phyloP scores from a whole-genome alignment of 2,329 filamentous ascomycete species.

The Pyrenophora teres region DNA sequence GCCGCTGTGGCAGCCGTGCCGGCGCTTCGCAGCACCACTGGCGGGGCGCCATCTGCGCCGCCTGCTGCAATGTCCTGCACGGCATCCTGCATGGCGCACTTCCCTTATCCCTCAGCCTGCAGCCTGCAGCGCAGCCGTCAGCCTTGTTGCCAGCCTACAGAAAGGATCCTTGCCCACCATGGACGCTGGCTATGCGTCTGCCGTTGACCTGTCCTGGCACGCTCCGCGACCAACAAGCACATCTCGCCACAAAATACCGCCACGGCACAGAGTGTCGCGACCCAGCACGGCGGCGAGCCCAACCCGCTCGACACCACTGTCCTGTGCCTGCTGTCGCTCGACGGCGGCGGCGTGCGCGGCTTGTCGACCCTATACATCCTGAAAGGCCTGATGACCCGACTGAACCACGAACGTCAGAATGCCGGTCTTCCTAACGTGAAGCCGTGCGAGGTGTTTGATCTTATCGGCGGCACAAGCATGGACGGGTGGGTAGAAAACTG shows the following conservation, averaged over 20 bases:
- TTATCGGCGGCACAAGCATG: slow-evolving; percentile 31
- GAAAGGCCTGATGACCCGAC: slow-evolving; percentile 21
- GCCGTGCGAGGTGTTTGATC: slow-evolving; percentile 25
- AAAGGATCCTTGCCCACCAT: not conserved
- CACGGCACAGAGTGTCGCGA: not conserved
- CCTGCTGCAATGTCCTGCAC: too few relatives aligned
- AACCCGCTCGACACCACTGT: slow-evolving; percentile 13
- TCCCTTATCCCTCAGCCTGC: not conserved
- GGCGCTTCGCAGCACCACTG: too few relatives aligned
- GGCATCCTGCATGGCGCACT: too few relatives aligned
- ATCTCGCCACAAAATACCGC: not conserved
- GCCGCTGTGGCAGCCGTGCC: too few relatives aligned
- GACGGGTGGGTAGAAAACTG: slow-evolving; percentile 20
- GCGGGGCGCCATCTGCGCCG: too few relatives aligned
- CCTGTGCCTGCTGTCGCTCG: too few relatives aligned
- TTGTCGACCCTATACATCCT: too few relatives aligned
- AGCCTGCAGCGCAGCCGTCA: not conserved
- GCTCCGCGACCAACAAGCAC: not conserved
- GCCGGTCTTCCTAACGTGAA: slow-evolving; percentile 4
- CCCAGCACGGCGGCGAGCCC: slow-evolving; percentile 10
- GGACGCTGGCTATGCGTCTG: not conserved
- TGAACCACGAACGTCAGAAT: slow-evolving; percentile 6
- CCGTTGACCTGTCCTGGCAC: not conserved
- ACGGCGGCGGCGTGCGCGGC: too few relatives aligned
- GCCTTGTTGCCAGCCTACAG: slow-evolving; percentile 1